Conservation (phyloP, 805 yeast genomes). For the Brettanomyces naardenensis region DNA sequence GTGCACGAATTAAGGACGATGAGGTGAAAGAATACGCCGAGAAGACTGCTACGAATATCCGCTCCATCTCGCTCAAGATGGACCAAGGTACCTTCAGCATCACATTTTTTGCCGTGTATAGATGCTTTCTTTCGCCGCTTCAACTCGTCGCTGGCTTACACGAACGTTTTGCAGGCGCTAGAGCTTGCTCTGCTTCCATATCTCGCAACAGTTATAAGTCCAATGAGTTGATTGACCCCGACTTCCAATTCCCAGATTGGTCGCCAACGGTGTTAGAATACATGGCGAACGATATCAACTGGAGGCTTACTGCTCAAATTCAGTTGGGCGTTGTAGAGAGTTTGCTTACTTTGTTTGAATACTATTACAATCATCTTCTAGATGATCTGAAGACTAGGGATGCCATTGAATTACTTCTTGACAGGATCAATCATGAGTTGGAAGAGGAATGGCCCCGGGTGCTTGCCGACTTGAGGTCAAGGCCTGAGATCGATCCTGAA, state of each 20-base stretch:
- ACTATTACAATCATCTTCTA: slow-evolving; percentile 69
- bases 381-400: slow-evolving; percentile 56
- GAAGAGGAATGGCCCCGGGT: slow-evolving; percentile 40
- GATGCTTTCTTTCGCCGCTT: slow-evolving; percentile 55
- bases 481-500: slow-evolving; percentile 8
- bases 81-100: slow-evolving; percentile 58
- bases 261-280: slow-evolving; percentile 30
- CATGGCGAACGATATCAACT: slow-evolving; percentile 40
- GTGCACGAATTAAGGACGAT: slow-evolving; percentile 30
- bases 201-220: slow-evolving; percentile 8
- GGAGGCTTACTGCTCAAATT: slow-evolving; percentile 63
- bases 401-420: slow-evolving; percentile 55
- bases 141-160: slow-evolving; percentile 44
- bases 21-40: slow-evolving; percentile 34
- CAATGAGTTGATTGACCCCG: neutral
- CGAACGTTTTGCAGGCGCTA: slow-evolving; percentile 53
- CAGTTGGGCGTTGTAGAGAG: slow-evolving; percentile 80
- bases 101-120: slow-evolving; percentile 62
- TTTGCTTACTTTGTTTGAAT: slow-evolving; percentile 57
- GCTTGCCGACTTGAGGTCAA: slow-evolving; percentile 17
- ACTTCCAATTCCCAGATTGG: slow-evolving; percentile 47
- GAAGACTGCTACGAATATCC: slow-evolving; percentile 12
- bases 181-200: slow-evolving; percentile 51
- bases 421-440: slow-evolving; percentile 61
- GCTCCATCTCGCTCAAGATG: slow-evolving; percentile 37